These are phyloP conservation scores for Phytophthora aleatoria DNA, from an alignment of 352 stramenopile species.

Conservation along the genomic window DNA sequence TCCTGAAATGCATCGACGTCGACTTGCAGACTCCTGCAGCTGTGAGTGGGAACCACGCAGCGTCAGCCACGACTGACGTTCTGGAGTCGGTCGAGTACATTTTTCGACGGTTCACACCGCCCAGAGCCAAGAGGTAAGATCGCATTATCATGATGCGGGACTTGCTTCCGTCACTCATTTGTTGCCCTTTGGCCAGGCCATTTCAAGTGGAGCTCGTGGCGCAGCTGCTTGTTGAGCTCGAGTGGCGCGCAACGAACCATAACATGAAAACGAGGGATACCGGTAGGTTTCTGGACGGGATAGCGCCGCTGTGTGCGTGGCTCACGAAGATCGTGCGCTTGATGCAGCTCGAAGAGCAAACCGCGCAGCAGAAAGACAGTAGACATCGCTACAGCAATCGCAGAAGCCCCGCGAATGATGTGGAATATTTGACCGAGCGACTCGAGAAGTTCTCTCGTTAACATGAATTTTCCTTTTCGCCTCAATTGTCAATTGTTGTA, in stretches of 20 bases:
- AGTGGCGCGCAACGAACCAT: constrained; percentile 47
- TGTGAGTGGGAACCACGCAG: constrained; percentile 2
- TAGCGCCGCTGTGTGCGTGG: constrained; percentile 42
- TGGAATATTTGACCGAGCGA: constrained; percentile 35
- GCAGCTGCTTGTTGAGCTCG: constrained; percentile 54
- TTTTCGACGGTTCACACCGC: constrained; percentile 56
- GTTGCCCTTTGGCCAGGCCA: constrained; percentile 20
- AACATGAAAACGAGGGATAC: constrained; percentile 32
- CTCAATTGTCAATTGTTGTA: constrained; percentile 5
- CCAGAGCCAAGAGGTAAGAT: constrained; percentile 41
- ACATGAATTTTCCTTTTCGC: constrained; percentile 5
- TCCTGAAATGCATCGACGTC: constrained; percentile 40
- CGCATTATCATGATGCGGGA: neutral
- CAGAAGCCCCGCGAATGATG: constrained; percentile 25
- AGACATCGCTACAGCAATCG: constrained; percentile 7
- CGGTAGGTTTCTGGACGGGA: constrained; percentile 27
- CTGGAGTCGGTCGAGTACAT: constrained; percentile 69
- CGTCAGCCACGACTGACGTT: constrained; percentile 26
- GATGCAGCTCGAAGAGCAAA: constrained; percentile 50
- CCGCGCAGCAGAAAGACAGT: constrained; percentile 25
- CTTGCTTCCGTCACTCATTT: neutral
- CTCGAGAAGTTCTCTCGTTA: constrained; percentile 24
- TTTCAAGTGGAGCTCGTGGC: constrained; percentile 64
- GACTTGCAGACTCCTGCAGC: constrained; percentile 4
- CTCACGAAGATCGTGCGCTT: constrained; percentile 62